Evolutionary conservation across 495 filamentous ascomycete genomes (phyloP).

Genomic region (Hyaloscypha hepaticicola): DNA sequence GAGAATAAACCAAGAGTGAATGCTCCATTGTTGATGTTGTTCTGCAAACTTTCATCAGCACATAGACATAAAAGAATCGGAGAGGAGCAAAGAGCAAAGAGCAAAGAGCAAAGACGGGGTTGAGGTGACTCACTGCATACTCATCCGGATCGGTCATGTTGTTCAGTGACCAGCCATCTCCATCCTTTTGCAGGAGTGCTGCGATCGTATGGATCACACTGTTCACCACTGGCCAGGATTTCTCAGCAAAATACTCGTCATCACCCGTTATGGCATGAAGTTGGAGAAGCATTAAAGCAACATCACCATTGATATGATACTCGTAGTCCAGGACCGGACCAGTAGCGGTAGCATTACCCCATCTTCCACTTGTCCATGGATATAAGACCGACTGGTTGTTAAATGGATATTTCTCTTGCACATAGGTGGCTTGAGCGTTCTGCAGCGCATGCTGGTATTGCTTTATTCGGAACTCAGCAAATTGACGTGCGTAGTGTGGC

Average conservation of each 20-base stretch:
- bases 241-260: slow-evolving; percentile 37
- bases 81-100: neutral
- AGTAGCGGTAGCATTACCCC: slow-evolving; percentile 55
- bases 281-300: slow-evolving; percentile 55
- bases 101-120: too few relatives aligned
- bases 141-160: slow-evolving; percentile 71
- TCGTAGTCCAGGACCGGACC: slow-evolving; percentile 58
- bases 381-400: slow-evolving; percentile 45
- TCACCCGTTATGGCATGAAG: slow-evolving; percentile 46
- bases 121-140: slow-evolving; percentile 12
- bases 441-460: slow-evolving; percentile 44
- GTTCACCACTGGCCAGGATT: slow-evolving; percentile 47
- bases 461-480: slow-evolving; percentile 46
- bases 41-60: slow-evolving; percentile 61
- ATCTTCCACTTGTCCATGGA: slow-evolving; percentile 53
- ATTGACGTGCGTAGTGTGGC: slow-evolving; percentile 44
- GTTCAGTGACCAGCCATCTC: slow-evolving; percentile 39
- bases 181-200: slow-evolving; percentile 40
- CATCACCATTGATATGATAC: slow-evolving; percentile 68
- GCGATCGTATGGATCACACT: slow-evolving; percentile 43
- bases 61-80: neutral
- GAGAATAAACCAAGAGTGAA: slow-evolving; percentile 58
- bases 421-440: slow-evolving; percentile 40
- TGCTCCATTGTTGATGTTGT: slow-evolving; percentile 64
- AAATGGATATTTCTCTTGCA: slow-evolving; percentile 34